Conservation (phyloP, 352 stramenopile species). For the Thraustotheca clavata region DNA sequence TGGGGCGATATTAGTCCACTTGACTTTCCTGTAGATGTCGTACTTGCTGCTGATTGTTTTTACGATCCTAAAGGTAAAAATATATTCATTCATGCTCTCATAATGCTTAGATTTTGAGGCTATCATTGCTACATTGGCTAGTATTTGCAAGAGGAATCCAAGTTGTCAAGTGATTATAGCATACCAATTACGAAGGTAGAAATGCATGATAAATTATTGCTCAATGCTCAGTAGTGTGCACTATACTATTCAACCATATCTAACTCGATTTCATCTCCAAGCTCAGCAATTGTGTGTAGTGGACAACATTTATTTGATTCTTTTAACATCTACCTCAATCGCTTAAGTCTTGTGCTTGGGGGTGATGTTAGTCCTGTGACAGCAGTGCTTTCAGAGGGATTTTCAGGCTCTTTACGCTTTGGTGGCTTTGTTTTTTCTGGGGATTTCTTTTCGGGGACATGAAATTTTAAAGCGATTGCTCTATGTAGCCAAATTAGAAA, state of each 20-base stretch:
- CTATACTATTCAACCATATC: constrained; percentile 6
- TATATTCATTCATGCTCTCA: neutral
- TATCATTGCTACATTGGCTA: constrained; percentile 3
- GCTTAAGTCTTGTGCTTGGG: constrained; percentile 20
- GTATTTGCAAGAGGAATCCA: neutral
- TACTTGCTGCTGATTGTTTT: constrained; percentile 16
- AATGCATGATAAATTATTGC: neutral
- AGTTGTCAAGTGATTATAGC: neutral
- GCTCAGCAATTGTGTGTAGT: neutral
- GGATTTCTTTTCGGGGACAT: too few relatives aligned
- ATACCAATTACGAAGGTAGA: constrained; percentile 17
- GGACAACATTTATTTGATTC: constrained; percentile 16
- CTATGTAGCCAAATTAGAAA: neutral
- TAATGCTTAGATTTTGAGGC: constrained; percentile 14
- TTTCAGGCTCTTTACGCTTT: neutral
- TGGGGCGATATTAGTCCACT: neutral
- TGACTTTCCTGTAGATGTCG: neutral
- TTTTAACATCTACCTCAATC: constrained; percentile 7
- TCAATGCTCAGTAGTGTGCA: neutral
- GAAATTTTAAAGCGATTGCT: too few relatives aligned
- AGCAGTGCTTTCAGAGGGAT: neutral
- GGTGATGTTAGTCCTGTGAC: neutral
- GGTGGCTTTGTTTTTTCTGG: neutral
- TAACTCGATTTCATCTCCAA: neutral
- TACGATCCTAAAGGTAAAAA: constrained; percentile 6